Evolutionary conservation across 805 yeast species (phyloP).

Genomic region (Candida ipomoeae): DNA sequence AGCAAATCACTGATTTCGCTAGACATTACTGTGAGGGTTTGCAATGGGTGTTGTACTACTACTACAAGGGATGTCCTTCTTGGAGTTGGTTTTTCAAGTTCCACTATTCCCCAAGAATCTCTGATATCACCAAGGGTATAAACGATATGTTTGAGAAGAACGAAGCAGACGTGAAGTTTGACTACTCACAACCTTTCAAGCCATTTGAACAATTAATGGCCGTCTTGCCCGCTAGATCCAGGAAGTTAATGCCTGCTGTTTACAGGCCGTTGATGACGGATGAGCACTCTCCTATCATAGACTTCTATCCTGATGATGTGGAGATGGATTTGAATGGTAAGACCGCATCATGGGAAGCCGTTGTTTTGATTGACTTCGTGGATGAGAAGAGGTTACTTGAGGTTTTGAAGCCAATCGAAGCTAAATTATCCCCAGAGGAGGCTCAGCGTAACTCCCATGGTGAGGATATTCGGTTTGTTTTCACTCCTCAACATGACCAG

Average conservation of each 20-base stretch:
- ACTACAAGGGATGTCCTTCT: slow-evolving; percentile 85
- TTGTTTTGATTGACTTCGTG: slow-evolving; percentile 86
- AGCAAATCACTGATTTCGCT: slow-evolving; percentile 57
- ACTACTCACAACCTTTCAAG: slow-evolving; percentile 71
- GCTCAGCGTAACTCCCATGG: slow-evolving; percentile 72
- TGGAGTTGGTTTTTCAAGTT: slow-evolving; percentile 94
- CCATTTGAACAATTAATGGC: slow-evolving; percentile 98
- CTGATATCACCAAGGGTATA: slow-evolving; percentile 76
- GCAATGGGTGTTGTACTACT: slow-evolving; percentile 94
- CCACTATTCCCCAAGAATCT: slow-evolving; percentile 92
- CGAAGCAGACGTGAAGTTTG: slow-evolving; percentile 47
- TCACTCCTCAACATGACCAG: slow-evolving; percentile 69
- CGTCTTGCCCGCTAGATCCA: slow-evolving; percentile 91
- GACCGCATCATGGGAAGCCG: slow-evolving; percentile 97
- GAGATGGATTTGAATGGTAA: slow-evolving; percentile 91
- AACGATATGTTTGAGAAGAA: slow-evolving; percentile 40
- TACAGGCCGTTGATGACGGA: slow-evolving; percentile 85
- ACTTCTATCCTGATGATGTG: slow-evolving; percentile 86
- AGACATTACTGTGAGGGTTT: slow-evolving; percentile 88
- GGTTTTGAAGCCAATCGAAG: slow-evolving; percentile 67
- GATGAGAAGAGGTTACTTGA: slow-evolving; percentile 71
- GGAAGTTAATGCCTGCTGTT: slow-evolving; percentile 67
- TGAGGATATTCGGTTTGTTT: slow-evolving; percentile 58
- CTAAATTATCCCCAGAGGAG: slow-evolving; percentile 65
- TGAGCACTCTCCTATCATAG: slow-evolving; percentile 77